phyloP scores from a whole-genome alignment of 139 green algal species.

The Gonium pectorale region DNA sequence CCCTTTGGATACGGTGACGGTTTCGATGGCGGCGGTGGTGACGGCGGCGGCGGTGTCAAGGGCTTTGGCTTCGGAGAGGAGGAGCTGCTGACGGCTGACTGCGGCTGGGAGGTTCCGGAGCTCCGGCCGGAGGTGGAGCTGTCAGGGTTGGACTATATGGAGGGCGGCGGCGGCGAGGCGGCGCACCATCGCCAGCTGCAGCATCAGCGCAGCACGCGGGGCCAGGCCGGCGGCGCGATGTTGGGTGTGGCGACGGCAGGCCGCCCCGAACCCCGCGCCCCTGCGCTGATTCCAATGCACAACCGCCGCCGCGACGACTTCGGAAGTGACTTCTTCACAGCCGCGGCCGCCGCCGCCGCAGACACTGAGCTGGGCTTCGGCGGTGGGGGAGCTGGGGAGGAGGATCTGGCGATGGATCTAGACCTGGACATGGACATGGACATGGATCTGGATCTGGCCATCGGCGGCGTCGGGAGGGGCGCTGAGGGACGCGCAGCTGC shows the following conservation, averaged over 20 bases:
- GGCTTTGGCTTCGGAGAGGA: too few relatives aligned
- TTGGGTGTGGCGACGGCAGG: background rate
- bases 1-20: background rate
- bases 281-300: too few relatives aligned
- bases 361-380: background rate
- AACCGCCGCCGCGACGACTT: too few relatives aligned
- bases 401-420: background rate
- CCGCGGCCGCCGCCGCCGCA: background rate
- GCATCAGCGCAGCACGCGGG: too few relatives aligned
- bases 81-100: too few relatives aligned
- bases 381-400: background rate
- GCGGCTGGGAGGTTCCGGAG: too few relatives aligned
- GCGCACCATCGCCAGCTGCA: too few relatives aligned
- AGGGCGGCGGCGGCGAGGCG: too few relatives aligned
- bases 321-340: background rate
- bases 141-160: too few relatives aligned
- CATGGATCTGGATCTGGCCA: background rate
- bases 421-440: background rate
- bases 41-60: background rate
- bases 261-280: too few relatives aligned
- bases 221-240: background rate
- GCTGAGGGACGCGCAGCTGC: background rate
- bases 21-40: background rate
- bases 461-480: background rate
- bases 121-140: too few relatives aligned